A percentile compares a stretch with the other conserved stretches of the same genome.
Evolutionary conservation across 163 green algal genomes (phyloP).

Genomic region (Scenedesmus sp.): DNA sequence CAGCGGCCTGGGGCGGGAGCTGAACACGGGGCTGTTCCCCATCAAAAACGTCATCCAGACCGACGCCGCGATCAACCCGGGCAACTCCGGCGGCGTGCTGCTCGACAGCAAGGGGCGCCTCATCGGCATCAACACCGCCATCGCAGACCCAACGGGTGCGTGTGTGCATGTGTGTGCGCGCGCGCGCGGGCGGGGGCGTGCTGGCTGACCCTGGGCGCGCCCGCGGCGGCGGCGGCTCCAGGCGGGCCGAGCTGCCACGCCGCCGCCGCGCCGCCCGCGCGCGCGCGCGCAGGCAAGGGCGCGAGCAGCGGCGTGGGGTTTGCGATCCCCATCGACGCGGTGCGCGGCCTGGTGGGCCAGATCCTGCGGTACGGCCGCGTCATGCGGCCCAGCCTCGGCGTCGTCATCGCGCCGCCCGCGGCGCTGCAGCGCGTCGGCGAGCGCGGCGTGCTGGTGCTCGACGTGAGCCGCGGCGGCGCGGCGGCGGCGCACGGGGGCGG

Average conservation of each 20-base stretch:
- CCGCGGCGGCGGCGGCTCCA: background rate
- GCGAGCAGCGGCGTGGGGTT: conserved; percentile 82
- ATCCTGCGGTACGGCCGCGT: conserved; percentile 91
- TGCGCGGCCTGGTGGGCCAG: conserved; percentile 58
- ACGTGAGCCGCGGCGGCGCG: conserved; percentile 11
- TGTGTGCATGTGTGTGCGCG: no score
- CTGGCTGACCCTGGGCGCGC: background rate
- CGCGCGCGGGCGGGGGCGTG: background rate
- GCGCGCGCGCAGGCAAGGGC: conserved; percentile 69
- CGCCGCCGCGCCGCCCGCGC: no score
- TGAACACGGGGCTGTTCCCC: conserved; percentile 69
- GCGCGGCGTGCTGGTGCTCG: conserved; percentile 87
- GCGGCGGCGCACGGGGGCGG: background rate
- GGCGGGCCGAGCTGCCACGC: no score
- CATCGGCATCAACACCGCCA: conserved; percentile 92
- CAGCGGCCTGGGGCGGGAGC: conserved; percentile 82
- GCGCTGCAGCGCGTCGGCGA: conserved; percentile 60
- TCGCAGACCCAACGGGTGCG: conserved; percentile 68
- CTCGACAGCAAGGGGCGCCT: conserved; percentile 70
- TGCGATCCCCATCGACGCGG: conserved; percentile 86
- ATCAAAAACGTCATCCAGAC: conserved; percentile 93
- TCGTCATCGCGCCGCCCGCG: conserved; percentile 93
- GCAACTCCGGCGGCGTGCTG: conserved; percentile 72
- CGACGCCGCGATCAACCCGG: conserved; percentile 92
- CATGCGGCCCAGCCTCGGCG: conserved; percentile 88